Conservation (phyloP, 495 filamentous ascomycete genomes). For the Staphylotrichum tortipilum region DNA sequence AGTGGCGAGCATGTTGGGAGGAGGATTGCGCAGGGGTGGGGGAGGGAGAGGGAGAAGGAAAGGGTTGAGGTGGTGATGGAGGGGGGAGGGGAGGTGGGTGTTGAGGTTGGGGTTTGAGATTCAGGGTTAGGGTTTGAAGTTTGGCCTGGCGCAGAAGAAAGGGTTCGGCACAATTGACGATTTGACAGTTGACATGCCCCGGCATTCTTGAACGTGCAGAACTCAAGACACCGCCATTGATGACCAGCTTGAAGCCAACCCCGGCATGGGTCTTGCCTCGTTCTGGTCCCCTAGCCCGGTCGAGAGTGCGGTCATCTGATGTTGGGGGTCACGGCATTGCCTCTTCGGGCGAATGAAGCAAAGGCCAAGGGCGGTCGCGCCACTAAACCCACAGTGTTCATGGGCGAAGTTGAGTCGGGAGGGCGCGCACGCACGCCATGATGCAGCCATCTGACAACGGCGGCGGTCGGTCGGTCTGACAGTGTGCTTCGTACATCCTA, state of each 20-base stretch:
- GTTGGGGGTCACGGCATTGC: neutral
- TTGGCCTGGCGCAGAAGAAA: too few relatives aligned
- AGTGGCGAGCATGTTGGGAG: constrained; percentile 72
- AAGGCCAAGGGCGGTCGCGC: too few relatives aligned
- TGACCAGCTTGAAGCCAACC: too few relatives aligned
- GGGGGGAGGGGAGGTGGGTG: neutral
- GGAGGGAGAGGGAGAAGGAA: neutral
- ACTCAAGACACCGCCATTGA: too few relatives aligned
- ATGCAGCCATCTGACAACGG: too few relatives aligned
- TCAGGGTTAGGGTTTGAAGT: neutral
- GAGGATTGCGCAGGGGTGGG: constrained; percentile 42
- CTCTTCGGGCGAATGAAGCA: neutral
- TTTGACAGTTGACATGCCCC: too few relatives aligned
- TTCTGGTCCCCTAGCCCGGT: neutral
- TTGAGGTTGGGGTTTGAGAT: neutral
- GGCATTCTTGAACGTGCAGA: too few relatives aligned
- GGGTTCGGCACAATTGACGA: too few relatives aligned
- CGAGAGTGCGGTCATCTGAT: neutral
- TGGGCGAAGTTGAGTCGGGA: neutral
- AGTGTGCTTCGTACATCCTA: too few relatives aligned
- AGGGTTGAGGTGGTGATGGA: neutral
- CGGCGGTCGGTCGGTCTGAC: too few relatives aligned
- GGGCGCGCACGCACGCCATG: too few relatives aligned
- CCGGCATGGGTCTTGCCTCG: too few relatives aligned
- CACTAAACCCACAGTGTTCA: neutral